Evolutionary conservation across 2,329 filamentous ascomycete genomes (phyloP).

Genomic region (Monilinia fructicola): DNA sequence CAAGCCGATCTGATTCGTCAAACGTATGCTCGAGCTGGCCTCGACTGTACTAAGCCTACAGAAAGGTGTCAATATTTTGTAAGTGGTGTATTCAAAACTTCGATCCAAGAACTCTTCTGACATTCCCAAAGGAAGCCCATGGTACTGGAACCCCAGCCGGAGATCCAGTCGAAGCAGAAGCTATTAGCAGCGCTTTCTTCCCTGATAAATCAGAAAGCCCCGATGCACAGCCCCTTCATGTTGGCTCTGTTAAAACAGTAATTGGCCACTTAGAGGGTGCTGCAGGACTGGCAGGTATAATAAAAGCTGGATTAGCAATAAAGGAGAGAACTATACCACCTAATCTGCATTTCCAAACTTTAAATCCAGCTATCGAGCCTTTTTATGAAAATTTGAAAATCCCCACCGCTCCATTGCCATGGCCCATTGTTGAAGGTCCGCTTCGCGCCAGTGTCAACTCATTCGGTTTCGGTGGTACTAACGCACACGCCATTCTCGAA

Average conservation of each 20-base stretch:
- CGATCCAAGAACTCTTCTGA: background rate
- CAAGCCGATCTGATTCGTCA: conserved; percentile 48
- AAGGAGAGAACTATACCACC: conserved; percentile 39
- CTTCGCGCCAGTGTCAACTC: conserved; percentile 33
- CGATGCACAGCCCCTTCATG: conserved; percentile 22
- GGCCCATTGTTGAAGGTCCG: conserved; percentile 27
- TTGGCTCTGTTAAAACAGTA: conserved; percentile 35
- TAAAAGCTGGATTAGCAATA: conserved; percentile 37
- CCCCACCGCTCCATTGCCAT: conserved; percentile 37
- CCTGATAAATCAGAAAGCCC: conserved; percentile 1
- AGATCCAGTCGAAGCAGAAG: conserved; percentile 31
- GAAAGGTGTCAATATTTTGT: conserved; percentile 28
- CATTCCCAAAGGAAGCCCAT: conserved; percentile 22
- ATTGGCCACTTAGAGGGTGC: conserved; percentile 38
- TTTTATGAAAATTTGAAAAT: conserved; percentile 27
- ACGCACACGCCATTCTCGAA: conserved; percentile 48
- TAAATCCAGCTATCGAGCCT: conserved; percentile 41
- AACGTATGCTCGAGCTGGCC: conserved; percentile 47
- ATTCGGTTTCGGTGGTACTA: conserved; percentile 51
- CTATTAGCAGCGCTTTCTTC: conserved; percentile 26
- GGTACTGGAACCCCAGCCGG: conserved; percentile 31
- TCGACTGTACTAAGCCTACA: conserved; percentile 37
- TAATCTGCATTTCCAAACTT: conserved; percentile 40
- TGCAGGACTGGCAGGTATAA: conserved; percentile 39
- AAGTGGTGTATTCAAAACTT: conserved; percentile 18